These are phyloP conservation scores for Stemphylium vesicarium DNA, from an alignment of 2,329 filamentous ascomycete genomes.

Conservation along the genomic window DNA sequence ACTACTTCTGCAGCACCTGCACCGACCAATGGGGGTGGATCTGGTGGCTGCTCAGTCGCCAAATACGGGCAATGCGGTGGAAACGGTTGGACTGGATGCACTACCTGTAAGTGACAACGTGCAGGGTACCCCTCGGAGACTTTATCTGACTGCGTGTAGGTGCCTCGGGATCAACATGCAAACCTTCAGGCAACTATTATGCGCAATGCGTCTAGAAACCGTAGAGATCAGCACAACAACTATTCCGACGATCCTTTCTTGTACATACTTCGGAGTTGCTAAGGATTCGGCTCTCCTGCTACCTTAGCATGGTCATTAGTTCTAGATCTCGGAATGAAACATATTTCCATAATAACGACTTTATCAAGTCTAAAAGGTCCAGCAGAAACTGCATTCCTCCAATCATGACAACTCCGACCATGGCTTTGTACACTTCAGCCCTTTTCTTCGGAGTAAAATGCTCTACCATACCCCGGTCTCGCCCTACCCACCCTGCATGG, in stretches of 20 bases:
- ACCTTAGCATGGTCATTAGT: neutral
- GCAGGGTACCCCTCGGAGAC: neutral
- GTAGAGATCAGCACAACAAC: neutral
- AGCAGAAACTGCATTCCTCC: neutral
- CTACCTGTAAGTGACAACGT: slow-evolving; percentile 5
- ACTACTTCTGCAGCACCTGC: slow-evolving; percentile 16
- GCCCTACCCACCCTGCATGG: too few relatives aligned
- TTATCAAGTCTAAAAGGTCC: too few relatives aligned
- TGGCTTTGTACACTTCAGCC: too few relatives aligned
- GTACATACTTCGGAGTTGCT: neutral
- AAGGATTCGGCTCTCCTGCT: too few relatives aligned
- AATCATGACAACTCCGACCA: neutral
- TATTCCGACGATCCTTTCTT: neutral
- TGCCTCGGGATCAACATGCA: slow-evolving; percentile 11
- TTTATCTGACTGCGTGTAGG: slow-evolving; percentile 2
- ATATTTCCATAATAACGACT: neutral
- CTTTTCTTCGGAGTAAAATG: too few relatives aligned
- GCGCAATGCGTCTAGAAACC: slow-evolving; percentile 7
- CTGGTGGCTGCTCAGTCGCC: slow-evolving; percentile 23
- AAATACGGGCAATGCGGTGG: slow-evolving; percentile 46
- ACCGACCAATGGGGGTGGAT: slow-evolving; percentile 18
- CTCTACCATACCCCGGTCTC: too few relatives aligned
- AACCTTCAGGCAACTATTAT: slow-evolving; percentile 7
- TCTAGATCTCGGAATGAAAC: slow-evolving; percentile 1
- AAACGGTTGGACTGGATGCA: slow-evolving; percentile 13